These are phyloP conservation scores for Rosa lucieae DNA, from an alignment of 306 rosid genomes.

Conservation along the genomic window DNA sequence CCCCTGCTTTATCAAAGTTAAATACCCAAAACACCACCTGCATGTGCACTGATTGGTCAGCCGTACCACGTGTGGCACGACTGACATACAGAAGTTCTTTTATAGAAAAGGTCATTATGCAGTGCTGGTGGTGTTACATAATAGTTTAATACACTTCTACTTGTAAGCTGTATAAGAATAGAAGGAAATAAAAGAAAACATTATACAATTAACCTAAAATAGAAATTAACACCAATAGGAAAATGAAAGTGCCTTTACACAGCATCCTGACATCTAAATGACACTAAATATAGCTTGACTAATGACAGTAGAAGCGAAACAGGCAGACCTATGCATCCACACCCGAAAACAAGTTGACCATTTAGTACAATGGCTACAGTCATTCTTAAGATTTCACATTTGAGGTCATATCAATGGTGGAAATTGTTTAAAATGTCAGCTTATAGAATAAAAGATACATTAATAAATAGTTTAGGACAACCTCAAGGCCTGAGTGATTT, in stretches of 20 bases:
- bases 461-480: conserved; percentile 30
- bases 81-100: too few species aligned
- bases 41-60: too few species aligned
- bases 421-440: neutral
- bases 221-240: neutral
- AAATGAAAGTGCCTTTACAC: neutral
- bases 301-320: neutral
- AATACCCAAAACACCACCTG: too few species aligned
- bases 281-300: neutral
- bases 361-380: neutral
- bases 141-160: neutral
- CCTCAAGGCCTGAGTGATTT: conserved; percentile 72
- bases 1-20: too few species aligned
- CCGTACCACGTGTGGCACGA: too few species aligned
- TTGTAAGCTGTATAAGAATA: neutral
- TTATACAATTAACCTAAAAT: neutral
- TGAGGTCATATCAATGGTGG: neutral
- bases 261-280: neutral
- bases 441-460: neutral
- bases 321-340: neutral
- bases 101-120: neutral
- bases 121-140: neutral
- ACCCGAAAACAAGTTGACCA: neutral
- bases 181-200: neutral
- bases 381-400: neutral